Evolutionary conservation across 129 eudicot genomes (phyloP).

Genomic region (Artemisia argyi): DNA sequence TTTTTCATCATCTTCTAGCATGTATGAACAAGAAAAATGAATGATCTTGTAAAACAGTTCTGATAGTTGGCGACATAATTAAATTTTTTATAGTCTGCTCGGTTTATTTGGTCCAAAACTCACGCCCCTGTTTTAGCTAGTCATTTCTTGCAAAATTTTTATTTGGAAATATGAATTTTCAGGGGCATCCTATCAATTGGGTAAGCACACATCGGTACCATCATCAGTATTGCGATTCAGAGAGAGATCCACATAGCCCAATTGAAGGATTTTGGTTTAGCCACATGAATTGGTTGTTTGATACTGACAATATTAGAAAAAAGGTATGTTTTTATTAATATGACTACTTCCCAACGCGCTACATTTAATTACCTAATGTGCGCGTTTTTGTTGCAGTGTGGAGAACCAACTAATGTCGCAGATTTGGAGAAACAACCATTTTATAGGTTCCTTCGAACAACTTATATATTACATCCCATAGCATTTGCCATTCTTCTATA

Average conservation of each 20-base stretch:
- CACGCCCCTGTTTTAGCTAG: background rate
- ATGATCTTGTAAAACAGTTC: too few species aligned
- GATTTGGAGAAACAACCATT: slow-evolving; percentile 11
- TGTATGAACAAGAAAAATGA: too few species aligned
- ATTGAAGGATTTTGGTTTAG: slow-evolving; percentile 46
- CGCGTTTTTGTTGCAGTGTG: slow-evolving; percentile 19
- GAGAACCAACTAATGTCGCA: slow-evolving; percentile 3
- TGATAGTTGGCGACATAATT: too few species aligned
- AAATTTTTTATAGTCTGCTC: too few species aligned
- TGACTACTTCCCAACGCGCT: background rate
- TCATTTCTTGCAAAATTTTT: too few species aligned
- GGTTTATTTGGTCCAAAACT: too few species aligned
- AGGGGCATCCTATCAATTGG: slow-evolving; percentile 53
- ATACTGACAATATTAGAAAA: slow-evolving; percentile 2
- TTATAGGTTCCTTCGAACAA: slow-evolving; percentile 1
- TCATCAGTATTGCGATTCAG: slow-evolving; percentile 40
- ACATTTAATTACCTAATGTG: background rate
- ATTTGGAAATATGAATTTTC: background rate
- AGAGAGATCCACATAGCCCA: slow-evolving; percentile 37
- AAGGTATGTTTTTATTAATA: slow-evolving; percentile 14
- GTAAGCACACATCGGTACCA: slow-evolving; percentile 51
- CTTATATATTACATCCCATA: slow-evolving; percentile 1
- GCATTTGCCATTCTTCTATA: slow-evolving; percentile 14
- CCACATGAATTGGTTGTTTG: slow-evolving; percentile 41
- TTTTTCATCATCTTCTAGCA: too few species aligned